Base-by-base conservation (phyloP, 2,329 filamentous ascomycete genomes). In the Curvularia hawaiiensis region DNA sequence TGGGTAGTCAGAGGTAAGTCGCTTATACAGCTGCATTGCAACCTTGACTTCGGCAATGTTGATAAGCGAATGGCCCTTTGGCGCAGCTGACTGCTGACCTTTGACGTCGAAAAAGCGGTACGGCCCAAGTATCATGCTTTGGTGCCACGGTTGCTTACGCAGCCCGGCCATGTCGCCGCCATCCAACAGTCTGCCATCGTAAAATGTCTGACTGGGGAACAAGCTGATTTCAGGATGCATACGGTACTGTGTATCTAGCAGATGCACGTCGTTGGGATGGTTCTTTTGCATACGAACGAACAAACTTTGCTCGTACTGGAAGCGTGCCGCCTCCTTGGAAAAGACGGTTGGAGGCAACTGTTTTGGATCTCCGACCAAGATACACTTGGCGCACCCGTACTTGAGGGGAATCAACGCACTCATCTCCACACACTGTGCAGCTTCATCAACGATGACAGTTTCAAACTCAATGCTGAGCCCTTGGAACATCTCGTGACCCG, bases 281-380 rank as follows among this genome's bases (percentile, higher is more conserved):
- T 97, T 97, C 69, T 88, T 88, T 74, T 98, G 95, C 94, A 99
- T 99, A 33, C 95, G 90, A 52, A 98, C 95, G 79, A 99, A 99
- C 78, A 99, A 81, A 83, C 92, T 97, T 79, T 99, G 95, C 72
- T 98, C 94, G 77, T 98, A 99, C 63, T 95, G 92, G 76, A 93
- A 98, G 38, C 88, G 86, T 14, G 93, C 91, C 4, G 95, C 95
- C 67, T 93, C 93, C 73, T 95, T 92, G 2, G 95, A 98, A 55
- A 99, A 85, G 9, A 99, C 95, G 0, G 95, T 99, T 0, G 95
- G 95, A 5, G 95, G 95, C 65, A 99, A 80, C 77, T 99, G 95
- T 76, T 99, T 98, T 0, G 95, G 95, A 79, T 99, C 95, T 79
- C 95, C 95, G 30, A 99, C 95, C 31, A 99, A 86, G 66, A 99